Conservation (phyloP, 148 eudicot genomes). For the Dianthus caryophyllus region DNA sequence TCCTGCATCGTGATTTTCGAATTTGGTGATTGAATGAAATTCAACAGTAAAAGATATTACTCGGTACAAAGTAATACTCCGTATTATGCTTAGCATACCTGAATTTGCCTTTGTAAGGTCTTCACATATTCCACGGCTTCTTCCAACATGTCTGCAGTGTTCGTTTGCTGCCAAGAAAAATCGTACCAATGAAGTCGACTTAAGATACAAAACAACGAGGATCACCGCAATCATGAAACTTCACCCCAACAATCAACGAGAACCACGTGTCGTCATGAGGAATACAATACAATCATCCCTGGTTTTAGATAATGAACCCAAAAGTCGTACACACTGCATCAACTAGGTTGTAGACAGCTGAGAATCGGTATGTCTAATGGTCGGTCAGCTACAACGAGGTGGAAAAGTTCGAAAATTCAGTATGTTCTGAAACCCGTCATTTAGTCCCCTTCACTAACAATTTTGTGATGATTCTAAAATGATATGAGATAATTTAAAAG, state of each 20-base stretch:
- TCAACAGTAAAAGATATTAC: background rate
- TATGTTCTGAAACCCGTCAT: background rate
- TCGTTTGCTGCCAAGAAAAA: conserved; percentile 74
- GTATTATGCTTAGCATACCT: conserved; percentile 35
- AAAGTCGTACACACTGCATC: background rate
- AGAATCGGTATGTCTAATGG: no score
- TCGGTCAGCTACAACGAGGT: no score
- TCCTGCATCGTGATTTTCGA: conserved; percentile 45
- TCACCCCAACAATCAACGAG: no score
- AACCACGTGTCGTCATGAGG: no score
- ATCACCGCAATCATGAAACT: background rate
- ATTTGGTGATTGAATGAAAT: background rate
- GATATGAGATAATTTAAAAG: background rate
- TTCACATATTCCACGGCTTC: conserved; percentile 96
- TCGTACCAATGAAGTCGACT: background rate
- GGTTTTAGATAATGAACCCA: background rate
- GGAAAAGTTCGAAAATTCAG: no score
- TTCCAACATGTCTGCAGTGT: conserved; percentile 97
- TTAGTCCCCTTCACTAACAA: background rate
- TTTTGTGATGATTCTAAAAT: background rate
- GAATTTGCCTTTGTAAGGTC: conserved; percentile 73
- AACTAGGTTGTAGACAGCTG: background rate
- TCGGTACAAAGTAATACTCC: background rate
- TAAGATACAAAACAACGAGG: background rate
- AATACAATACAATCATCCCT: background rate